phyloP scores from a whole-genome alignment of 1,284 basidiomycete species.

The Paramarasmius palmivorus region DNA sequence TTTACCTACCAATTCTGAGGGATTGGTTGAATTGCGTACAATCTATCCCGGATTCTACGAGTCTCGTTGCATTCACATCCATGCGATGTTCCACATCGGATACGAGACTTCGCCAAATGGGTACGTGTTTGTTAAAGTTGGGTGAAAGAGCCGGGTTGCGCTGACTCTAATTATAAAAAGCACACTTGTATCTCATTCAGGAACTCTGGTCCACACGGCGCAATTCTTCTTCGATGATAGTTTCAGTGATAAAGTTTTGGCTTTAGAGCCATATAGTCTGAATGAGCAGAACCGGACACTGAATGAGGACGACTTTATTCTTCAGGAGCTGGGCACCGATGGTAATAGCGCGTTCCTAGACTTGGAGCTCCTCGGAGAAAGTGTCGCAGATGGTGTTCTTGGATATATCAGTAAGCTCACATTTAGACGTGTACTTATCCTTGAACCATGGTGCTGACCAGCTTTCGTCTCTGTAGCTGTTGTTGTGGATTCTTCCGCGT shows the following conservation, averaged over 20 bases:
- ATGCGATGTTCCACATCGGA: conserved; percentile 31
- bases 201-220: neutral
- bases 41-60: conserved; percentile 51
- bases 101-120: conserved; percentile 9
- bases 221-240: conserved; percentile 1
- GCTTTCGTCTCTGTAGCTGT: neutral
- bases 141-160: neutral
- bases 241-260: neutral
- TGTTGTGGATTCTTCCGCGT: neutral
- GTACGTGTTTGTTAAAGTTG: neutral
- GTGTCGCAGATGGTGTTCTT: neutral
- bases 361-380: neutral
- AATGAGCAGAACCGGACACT: neutral
- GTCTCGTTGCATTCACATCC: conserved; percentile 30
- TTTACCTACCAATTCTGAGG: conserved; percentile 47
- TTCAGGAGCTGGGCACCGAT: neutral
- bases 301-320: neutral
- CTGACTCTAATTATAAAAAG: neutral
- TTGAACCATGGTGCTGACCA: too few relatives aligned
- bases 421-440: neutral
- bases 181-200: conserved; percentile 1
- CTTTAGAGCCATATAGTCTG: neutral
- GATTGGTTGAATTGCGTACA: conserved; percentile 49
- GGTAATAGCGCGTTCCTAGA: neutral
- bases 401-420: conserved; percentile 2